Evolutionary conservation across 495 filamentous ascomycete genomes (phyloP), one percentile per base, ranked within the genome.

Genomic region (Penicillium goetzii): DNA sequence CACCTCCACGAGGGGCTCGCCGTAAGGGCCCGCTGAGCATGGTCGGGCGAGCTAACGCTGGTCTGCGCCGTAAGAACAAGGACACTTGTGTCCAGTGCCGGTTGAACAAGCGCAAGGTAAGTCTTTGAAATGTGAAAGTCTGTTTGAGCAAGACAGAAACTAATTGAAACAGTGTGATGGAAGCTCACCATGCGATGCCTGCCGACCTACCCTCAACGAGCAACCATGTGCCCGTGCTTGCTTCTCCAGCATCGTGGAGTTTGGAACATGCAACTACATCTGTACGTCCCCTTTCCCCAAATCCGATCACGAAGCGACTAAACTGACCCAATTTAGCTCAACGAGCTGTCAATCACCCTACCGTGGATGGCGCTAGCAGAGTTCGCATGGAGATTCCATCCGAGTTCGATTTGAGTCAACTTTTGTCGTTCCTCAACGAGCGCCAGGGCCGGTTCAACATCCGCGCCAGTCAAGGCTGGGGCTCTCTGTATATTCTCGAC

Each of bases 231-330:
- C 78, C 8, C 74, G 76, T 38, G 80, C 80, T 26, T 78, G 80
- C 59, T 83, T 83, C 64, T 68, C 77, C 19, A 82, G 73, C 60
- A 80, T 83, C 61, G 80, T 83, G n/a, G 79, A 82, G 66, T 80
- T 78, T 55, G 81, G 77, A 59, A 81, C 78, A 3, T 82, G 79
- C 71, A 83, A 83, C 55, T 81, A 81, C 58, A 78, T 83, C 55
- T 83, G 80, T 82, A 71, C 41, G 79, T 14, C 41, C 14, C 14
- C 14, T 2, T 25, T 41, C 8, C 17, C 17, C 32, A 23, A 54
- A n/a, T 9, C 30, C 40, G 4, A 41, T 17, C 34, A 36, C 4
- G n/a, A 33, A 47, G 41, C 59, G 40, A 17, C 32, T 33, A 32
- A 45, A 50, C 74, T 79, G 52, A 79, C 62, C 33, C 4, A 6